Evolutionary conservation across 768 basidiomycete species (phyloP).

Genomic region (Lanmaoa rubissima): DNA sequence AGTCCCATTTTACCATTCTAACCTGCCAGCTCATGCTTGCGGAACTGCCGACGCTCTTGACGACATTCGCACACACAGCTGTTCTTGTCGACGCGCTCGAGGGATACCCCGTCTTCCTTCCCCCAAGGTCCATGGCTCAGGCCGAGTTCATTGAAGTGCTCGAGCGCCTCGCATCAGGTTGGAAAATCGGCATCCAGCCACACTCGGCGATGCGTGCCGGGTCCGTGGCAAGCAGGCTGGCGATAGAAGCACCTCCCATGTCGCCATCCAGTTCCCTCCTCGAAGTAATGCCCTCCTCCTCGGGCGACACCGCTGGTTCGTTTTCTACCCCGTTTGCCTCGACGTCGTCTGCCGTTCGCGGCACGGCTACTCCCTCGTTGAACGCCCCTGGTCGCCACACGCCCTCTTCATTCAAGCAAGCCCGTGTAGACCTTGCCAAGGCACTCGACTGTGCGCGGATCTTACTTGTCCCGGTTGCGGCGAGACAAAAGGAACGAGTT

Average conservation of each 20-base stretch:
- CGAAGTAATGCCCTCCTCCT: slow-evolving; percentile 26
- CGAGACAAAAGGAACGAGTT: slow-evolving; percentile 58
- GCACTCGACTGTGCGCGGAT: slow-evolving; percentile 69
- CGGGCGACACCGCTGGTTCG: slow-evolving; percentile 22
- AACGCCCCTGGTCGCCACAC: slow-evolving; percentile 26
- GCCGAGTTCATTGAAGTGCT: slow-evolving; percentile 86
- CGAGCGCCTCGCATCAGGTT: slow-evolving; percentile 76
- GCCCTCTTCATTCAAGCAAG: slow-evolving; percentile 13
- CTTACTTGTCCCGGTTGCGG: slow-evolving; percentile 66
- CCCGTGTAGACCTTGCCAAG: slow-evolving; percentile 45
- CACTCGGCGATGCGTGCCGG: slow-evolving; percentile 42
- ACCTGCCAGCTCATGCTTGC: slow-evolving; percentile 76
- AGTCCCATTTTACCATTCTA: slow-evolving; percentile 80
- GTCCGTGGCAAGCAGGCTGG: slow-evolving; percentile 40
- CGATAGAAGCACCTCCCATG: slow-evolving; percentile 37
- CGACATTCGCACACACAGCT: slow-evolving; percentile 64
- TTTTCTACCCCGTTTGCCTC: slow-evolving; percentile 18
- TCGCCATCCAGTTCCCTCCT: slow-evolving; percentile 23
- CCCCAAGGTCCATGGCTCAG: slow-evolving; percentile 86
- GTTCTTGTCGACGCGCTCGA: slow-evolving; percentile 77
- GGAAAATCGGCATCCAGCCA: slow-evolving; percentile 63
- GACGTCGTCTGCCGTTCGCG: slow-evolving; percentile 19
- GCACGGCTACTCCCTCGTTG: slow-evolving; percentile 16
- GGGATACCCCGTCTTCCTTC: slow-evolving; percentile 85
- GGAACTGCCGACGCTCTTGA: slow-evolving; percentile 61